Evolutionary conservation across 495 filamentous ascomycete genomes (phyloP), one percentile per base, ranked within the genome.

Genomic region (Neurospora sp.): DNA sequence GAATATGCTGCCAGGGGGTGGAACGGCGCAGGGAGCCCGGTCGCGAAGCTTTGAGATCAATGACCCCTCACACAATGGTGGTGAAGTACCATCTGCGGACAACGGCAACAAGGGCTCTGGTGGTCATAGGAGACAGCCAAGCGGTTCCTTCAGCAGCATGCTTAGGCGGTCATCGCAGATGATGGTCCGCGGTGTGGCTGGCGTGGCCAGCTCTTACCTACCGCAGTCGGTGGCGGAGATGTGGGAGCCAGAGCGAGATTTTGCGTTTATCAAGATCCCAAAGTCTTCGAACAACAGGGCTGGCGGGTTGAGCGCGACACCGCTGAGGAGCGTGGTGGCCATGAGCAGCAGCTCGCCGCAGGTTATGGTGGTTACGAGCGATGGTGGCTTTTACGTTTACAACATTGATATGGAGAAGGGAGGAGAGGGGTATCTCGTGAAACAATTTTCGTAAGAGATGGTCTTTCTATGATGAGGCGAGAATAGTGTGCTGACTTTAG

Each of bases 281-380:
- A 92, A 91, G 77, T 77, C 85, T 27, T 81, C 78, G 39, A 76
- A 77, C 31, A 73, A 75, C 72, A 81, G 73, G 78, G 68, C 78
- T 4, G 81, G 72, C 81, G 83, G 65, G 2, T 80, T 79, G 9
- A 77, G 44, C 78, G 75, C 77, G 31, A 73, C 76, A 7, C 68
- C 76, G 4, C 78, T 96, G 20, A 82, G 90, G 74, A 98, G 94
- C 73, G 96, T 98, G 38, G 96, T 98, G 44, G 96, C 96, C 8
- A 94, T 99, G 90, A 97, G 93, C 77, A 94, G 88, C 76, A 95
- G 89, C 76, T 93, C 91, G 14, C 96, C 96, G 0, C 94, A 98
- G 76, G 92, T 99, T 38, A 98, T 98, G 95, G 93, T 98, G 2
- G 96, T 97, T 14, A 98, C 96, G 3, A 97, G 91, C 75, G 96